phyloP scores from a whole-genome alignment of 1,284 basidiomycete species.

The Trichosporon ovoides region DNA sequence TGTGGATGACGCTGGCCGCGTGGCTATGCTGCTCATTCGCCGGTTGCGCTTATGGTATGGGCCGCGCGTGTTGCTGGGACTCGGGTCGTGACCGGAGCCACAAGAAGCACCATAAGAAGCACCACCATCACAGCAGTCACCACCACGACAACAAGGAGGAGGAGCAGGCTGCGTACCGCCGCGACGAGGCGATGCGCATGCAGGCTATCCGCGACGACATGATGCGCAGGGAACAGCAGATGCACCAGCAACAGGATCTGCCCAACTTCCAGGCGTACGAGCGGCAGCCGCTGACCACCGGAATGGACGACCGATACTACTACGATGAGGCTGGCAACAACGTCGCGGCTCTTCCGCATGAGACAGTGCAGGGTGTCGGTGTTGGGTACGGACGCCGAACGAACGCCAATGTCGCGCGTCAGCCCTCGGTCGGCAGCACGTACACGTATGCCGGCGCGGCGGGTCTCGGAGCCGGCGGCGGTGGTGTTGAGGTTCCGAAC shows the following conservation, averaged over 20 bases:
- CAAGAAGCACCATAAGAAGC: slow-evolving; percentile 53
- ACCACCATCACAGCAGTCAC: slow-evolving; percentile 26
- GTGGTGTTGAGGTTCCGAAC: slow-evolving; percentile 28
- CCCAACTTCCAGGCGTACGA: slow-evolving; percentile 38
- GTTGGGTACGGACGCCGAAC: slow-evolving; percentile 26
- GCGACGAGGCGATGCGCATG: slow-evolving; percentile 28
- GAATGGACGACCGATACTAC: slow-evolving; percentile 39
- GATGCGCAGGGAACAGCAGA: slow-evolving; percentile 10
- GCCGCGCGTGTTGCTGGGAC: slow-evolving; percentile 74
- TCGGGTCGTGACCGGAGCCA: slow-evolving; percentile 51
- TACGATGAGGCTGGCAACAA: slow-evolving; percentile 34
- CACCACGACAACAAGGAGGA: slow-evolving; percentile 26
- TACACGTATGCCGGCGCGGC: slow-evolving; percentile 29
- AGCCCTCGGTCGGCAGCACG: slow-evolving; percentile 7
- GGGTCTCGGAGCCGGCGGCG: slow-evolving; percentile 28
- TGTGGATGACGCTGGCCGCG: slow-evolving; percentile 80
- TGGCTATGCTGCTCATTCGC: slow-evolving; percentile 77
- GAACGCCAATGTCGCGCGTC: slow-evolving; percentile 4
- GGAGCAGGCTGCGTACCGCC: slow-evolving; percentile 26
- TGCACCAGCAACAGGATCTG: slow-evolving; percentile 37
- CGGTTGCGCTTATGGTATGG: slow-evolving; percentile 75
- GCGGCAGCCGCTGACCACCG: slow-evolving; percentile 30
- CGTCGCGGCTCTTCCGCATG: not conserved
- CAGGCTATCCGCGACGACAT: slow-evolving; percentile 41
- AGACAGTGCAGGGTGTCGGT: slow-evolving; percentile 39